phyloP scores from a whole-genome alignment of 2,329 filamentous ascomycete species.

The Colletotrichum trifolii region DNA sequence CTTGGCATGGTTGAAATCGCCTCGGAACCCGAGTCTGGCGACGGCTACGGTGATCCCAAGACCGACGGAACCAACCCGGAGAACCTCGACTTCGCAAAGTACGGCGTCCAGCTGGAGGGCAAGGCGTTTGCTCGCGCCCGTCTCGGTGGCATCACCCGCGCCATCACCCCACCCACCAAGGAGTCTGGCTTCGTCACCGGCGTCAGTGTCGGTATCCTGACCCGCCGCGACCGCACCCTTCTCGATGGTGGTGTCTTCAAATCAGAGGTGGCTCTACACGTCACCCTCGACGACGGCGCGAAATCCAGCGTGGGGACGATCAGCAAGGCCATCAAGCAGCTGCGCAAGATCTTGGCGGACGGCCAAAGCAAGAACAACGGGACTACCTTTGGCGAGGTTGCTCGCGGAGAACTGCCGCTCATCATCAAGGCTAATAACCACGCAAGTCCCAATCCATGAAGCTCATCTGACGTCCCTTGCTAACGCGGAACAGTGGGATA shows the following conservation, averaged over 20 bases:
- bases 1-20: conserved; percentile 64
- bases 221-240: conserved; percentile 49
- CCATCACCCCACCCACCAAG: conserved; percentile 51
- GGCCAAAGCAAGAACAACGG: conserved; percentile 48
- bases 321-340: conserved; percentile 43
- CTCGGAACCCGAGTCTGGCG: conserved; percentile 55
- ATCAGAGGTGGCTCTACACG: conserved; percentile 56
- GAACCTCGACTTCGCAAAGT: conserved; percentile 51
- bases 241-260: conserved; percentile 54
- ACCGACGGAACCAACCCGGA: conserved; percentile 41
- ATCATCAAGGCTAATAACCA: conserved; percentile 48
- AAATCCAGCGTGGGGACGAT: conserved; percentile 42
- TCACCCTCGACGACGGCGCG: conserved; percentile 49
- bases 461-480: conserved; percentile 4
- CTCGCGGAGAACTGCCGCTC: conserved; percentile 51
- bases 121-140: conserved; percentile 53
- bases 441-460: conserved; percentile 9
- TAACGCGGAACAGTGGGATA: conserved; percentile 48
- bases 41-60: conserved; percentile 53
- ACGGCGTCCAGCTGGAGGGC: conserved; percentile 54
- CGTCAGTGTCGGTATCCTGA: conserved; percentile 55
- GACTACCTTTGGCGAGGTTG: conserved; percentile 49
- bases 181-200: conserved; percentile 48
- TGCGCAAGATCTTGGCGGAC: conserved; percentile 50
- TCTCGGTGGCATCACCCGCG: conserved; percentile 56